Conservation (phyloP, 495 filamentous ascomycete species). For the Daldinia vernicosa region DNA sequence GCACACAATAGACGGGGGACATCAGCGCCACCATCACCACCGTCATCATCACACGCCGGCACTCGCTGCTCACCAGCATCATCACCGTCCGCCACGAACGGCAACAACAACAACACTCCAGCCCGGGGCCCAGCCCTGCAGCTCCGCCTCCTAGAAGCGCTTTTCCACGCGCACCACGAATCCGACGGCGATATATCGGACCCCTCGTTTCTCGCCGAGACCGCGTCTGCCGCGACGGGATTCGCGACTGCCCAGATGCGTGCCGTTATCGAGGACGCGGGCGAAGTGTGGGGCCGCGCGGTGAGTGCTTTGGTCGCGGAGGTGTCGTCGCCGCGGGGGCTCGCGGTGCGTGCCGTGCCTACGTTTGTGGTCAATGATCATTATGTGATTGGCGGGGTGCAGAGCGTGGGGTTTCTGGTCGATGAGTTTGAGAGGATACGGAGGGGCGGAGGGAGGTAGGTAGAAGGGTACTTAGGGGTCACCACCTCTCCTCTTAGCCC, state of each 20-base stretch:
- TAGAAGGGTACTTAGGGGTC: no score
- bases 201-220: conserved; percentile 62
- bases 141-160: conserved; percentile 68
- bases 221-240: conserved; percentile 61
- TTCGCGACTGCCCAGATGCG: conserved; percentile 64
- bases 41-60: not conserved
- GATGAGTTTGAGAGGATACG: conserved; percentile 55
- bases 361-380: conserved; percentile 74
- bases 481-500: not conserved
- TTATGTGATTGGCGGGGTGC: conserved; percentile 74
- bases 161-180: conserved; percentile 77
- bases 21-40: not conserved
- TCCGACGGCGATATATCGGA: conserved; percentile 77
- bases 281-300: conserved; percentile 50
- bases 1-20: not conserved
- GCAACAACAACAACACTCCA: not conserved
- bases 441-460: not conserved
- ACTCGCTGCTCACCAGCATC: not conserved
- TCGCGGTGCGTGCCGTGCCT: conserved; percentile 75
- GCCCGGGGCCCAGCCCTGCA: conserved; percentile 58
- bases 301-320: conserved; percentile 42
- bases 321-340: conserved; percentile 50
- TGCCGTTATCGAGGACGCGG: conserved; percentile 61
- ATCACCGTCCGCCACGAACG: not conserved
- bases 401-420: conserved; percentile 59